Evolutionary conservation across 2,329 filamentous ascomycete genomes (phyloP), one percentile per base, ranked within the genome.

Genomic region (Penicillium hesseltinei): DNA sequence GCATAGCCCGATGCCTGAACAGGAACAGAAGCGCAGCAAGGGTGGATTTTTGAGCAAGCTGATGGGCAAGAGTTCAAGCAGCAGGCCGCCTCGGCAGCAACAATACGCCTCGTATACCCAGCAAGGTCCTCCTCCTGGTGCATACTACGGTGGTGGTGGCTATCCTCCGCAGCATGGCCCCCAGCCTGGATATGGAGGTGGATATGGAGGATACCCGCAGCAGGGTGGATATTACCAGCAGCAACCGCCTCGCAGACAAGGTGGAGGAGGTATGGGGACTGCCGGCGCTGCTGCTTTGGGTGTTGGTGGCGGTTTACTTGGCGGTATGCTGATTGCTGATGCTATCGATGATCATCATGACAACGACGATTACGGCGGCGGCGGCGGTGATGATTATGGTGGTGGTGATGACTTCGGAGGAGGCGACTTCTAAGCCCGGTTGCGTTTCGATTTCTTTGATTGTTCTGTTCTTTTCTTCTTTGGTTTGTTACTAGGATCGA

Each of bases 291-390:
- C 88, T 9, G 90, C 90, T 23, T 78, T 96, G 43, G 92, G 92
- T 77, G 74, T 90, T 4, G 92, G 91, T 64, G 92, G 88, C 62
- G 92, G 92, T 73, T 69, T 96, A 70, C 67, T 96, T 1, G 92
- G 91, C 65, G 92, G 92, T 54, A 83, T 85, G 60, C 61, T 96
- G 67, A 74, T 96, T 33, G 87, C 82, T 2, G 80, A 88, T 68
- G 87, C 87, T 63, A 76, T 88, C 50, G 53, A 66, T 23, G 79
- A 75, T 63, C 61, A 68, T 59, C 61, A 63, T 55, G 65, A 57
- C 45, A 44, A 47, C 19, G 66, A 68, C 58, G 60, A 71, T 46
- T 65, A 65, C 45, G 68, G 65, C 57, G 66, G 21, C 57, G 66
- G 21, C 7, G 31, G 31, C 4, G 29, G 29, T 57, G 69, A 67